Conservation (phyloP, 2,329 filamentous ascomycete species). For the Iodosphaeria phyllophila region DNA sequence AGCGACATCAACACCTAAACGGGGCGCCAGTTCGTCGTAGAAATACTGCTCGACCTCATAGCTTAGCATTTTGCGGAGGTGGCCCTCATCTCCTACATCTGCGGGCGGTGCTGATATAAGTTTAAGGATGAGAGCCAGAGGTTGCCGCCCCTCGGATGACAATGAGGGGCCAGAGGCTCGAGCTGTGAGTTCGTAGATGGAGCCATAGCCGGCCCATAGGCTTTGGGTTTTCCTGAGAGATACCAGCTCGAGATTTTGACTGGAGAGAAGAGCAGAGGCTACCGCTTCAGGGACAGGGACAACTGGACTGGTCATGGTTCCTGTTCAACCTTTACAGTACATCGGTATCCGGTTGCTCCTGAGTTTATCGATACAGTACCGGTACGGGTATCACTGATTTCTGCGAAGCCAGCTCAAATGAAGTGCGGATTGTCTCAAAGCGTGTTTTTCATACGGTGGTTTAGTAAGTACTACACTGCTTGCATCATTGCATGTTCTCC, state of each 20-base stretch:
- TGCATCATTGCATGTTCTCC: too few relatives aligned
- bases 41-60: slow-evolving; percentile 51
- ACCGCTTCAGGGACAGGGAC: too few relatives aligned
- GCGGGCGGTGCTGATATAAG: slow-evolving; percentile 32
- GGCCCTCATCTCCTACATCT: slow-evolving; percentile 31
- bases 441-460: too few relatives aligned
- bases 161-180: slow-evolving; percentile 12
- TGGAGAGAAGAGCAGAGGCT: slow-evolving; percentile 2
- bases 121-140: slow-evolving; percentile 33
- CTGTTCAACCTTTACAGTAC: too few relatives aligned
- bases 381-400: too few relatives aligned
- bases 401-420: too few relatives aligned
- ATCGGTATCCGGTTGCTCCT: too few relatives aligned
- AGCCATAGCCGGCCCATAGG: slow-evolving; percentile 32
- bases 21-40: slow-evolving; percentile 35
- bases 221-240: slow-evolving; percentile 20
- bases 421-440: too few relatives aligned
- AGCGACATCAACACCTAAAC: slow-evolving; percentile 6
- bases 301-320: too few relatives aligned
- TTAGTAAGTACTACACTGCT: too few relatives aligned
- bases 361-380: too few relatives aligned
- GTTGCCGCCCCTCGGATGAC: slow-evolving; percentile 3
- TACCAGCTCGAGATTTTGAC: slow-evolving; percentile 16
- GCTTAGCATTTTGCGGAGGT: slow-evolving; percentile 45
- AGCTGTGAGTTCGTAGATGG: slow-evolving; percentile 36